phyloP scores from a whole-genome alignment of 352 stramenopile species.

The Phytophthora brassicae region DNA sequence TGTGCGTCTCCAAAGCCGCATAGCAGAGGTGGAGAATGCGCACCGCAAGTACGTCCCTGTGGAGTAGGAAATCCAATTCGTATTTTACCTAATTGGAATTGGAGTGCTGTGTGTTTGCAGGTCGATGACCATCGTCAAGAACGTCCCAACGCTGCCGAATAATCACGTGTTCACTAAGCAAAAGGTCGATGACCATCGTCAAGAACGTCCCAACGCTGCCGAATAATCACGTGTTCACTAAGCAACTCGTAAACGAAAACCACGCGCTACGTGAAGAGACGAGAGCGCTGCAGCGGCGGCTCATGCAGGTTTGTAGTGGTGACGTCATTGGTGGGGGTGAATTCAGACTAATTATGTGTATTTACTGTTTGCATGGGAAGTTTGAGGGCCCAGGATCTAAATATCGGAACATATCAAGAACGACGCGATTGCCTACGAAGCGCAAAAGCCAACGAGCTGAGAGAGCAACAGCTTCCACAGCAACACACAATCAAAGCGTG shows the following conservation, averaged over 20 bases:
- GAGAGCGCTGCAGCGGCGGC: conserved; percentile 39
- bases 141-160: conserved; percentile 56
- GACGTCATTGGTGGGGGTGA: background rate
- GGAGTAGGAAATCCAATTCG: background rate
- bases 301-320: conserved; percentile 38
- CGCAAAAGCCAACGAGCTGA: background rate
- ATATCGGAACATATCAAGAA: background rate
- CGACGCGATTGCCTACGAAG: background rate
- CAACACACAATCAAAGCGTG: background rate
- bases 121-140: conserved; percentile 54
- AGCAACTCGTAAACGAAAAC: conserved; percentile 68
- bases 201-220: conserved; percentile 57
- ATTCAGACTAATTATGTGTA: background rate
- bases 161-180: conserved; percentile 67
- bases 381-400: conserved; percentile 19
- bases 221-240: conserved; percentile 69
- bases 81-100: background rate
- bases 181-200: conserved; percentile 50
- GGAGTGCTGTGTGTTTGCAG: conserved; percentile 18
- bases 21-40: conserved; percentile 35
- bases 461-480: background rate
- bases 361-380: conserved; percentile 4
- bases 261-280: conserved; percentile 37
- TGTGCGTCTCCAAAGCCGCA: conserved; percentile 31
- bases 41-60: conserved; percentile 36